These are phyloP conservation scores for Arthrobotrys iridis DNA, from an alignment of 2,329 filamentous ascomycete species.

Conservation along the genomic window DNA sequence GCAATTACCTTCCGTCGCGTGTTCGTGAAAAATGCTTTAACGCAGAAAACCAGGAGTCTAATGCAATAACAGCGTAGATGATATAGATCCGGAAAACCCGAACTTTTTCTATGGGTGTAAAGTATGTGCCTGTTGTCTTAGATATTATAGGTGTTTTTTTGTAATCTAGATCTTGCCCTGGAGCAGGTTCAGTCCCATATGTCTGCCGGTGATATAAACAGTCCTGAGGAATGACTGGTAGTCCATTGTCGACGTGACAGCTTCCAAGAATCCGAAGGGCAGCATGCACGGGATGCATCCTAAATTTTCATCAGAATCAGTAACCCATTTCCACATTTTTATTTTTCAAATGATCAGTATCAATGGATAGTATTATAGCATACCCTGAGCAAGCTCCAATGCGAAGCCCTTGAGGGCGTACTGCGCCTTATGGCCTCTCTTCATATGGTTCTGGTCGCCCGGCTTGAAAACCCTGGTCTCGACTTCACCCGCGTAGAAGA, in stretches of 20 bases:
- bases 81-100: slow-evolving; percentile 7
- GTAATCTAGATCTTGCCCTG: slow-evolving; percentile 73
- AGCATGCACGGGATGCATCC: slow-evolving; percentile 96
- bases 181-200: slow-evolving; percentile 79
- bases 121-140: no score
- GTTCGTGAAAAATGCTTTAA: neutral
- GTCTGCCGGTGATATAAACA: slow-evolving; percentile 75
- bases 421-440: slow-evolving; percentile 78
- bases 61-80: slow-evolving; percentile 21
- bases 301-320: slow-evolving; percentile 9
- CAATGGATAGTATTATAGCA: slow-evolving; percentile 8
- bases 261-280: slow-evolving; percentile 86
- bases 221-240: slow-evolving; percentile 85
- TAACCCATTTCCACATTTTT: neutral
- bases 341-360: no score
- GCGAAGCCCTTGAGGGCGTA: slow-evolving; percentile 80
- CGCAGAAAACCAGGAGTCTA: neutral
- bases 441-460: slow-evolving; percentile 77
- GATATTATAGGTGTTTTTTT: neutral
- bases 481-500: slow-evolving; percentile 76
- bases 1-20: neutral
- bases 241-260: slow-evolving; percentile 81
- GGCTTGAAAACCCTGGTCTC: slow-evolving; percentile 75
- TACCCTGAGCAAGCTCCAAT: slow-evolving; percentile 75
- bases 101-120: neutral